Conservation (phyloP, 352 stramenopile species). For the Elongisporangium undulatum region DNA sequence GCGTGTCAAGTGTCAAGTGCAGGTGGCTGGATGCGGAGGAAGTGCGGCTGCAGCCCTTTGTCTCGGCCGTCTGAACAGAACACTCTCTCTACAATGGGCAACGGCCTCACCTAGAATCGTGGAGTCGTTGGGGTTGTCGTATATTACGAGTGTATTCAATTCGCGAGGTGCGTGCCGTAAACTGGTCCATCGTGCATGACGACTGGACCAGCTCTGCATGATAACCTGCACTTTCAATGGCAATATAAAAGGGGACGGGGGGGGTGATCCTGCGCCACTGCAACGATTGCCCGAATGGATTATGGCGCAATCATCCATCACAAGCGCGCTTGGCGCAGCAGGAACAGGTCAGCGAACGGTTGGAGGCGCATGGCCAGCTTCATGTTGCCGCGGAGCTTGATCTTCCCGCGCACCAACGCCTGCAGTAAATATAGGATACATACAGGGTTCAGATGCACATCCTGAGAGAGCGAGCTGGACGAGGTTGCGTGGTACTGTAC, state of each 20-base stretch:
- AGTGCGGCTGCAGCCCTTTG: too few species aligned
- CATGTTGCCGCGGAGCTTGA: slow-evolving; percentile 60
- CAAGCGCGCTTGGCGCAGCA: slow-evolving; percentile 19
- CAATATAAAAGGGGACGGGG: background rate
- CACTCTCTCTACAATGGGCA: too few species aligned
- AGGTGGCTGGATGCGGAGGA: background rate
- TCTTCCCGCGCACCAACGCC: slow-evolving; percentile 60
- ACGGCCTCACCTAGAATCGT: background rate
- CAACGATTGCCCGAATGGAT: background rate
- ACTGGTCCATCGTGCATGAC: background rate
- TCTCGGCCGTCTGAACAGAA: too few species aligned
- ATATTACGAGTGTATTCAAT: background rate
- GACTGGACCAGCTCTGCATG: background rate
- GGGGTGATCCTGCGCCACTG: background rate
- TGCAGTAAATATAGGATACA: slow-evolving; percentile 5
- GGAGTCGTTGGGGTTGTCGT: background rate
- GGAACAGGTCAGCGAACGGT: slow-evolving; percentile 56
- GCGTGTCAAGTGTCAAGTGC: background rate
- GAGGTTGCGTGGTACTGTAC: background rate
- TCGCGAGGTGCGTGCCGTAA: background rate
- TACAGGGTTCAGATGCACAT: background rate
- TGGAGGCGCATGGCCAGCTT: slow-evolving; percentile 74
- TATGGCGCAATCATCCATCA: background rate
- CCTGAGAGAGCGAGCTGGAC: background rate
- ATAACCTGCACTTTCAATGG: background rate